A percentile compares a stretch with the other conserved stretches of the same genome.
phyloP scores from a whole-genome alignment of 495 filamentous ascomycete species.

The Neurospora cerealis region DNA sequence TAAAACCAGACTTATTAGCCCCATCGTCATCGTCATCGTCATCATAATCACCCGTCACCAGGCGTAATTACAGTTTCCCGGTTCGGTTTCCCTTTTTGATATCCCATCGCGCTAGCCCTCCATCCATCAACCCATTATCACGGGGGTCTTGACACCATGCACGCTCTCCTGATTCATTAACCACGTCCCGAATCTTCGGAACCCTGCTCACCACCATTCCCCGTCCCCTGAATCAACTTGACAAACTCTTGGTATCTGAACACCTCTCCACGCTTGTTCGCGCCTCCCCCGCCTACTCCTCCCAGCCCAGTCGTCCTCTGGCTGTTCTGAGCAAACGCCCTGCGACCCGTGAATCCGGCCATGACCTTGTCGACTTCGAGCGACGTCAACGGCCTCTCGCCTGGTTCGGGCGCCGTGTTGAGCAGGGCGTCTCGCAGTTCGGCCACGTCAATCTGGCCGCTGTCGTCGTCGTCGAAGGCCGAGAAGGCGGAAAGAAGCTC shows the following conservation, averaged over 20 bases:
- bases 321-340: slow-evolving; percentile 56
- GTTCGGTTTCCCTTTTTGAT: not conserved
- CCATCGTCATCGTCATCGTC: not conserved
- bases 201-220: slow-evolving; percentile 20
- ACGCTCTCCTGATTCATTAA: slow-evolving; percentile 2
- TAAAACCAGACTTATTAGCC: not conserved
- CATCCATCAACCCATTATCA: not conserved
- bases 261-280: slow-evolving; percentile 53
- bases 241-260: slow-evolving; percentile 77
- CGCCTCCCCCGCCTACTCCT: slow-evolving; percentile 17
- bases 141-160: not conserved
- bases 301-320: not conserved
- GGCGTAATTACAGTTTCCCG: not conserved
- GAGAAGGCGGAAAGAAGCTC: slow-evolving; percentile 82
- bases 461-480: slow-evolving; percentile 93
- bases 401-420: slow-evolving; percentile 67
- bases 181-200: slow-evolving; percentile 16
- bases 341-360: slow-evolving; percentile 70
- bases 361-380: slow-evolving; percentile 76
- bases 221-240: slow-evolving; percentile 40
- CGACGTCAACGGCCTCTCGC: slow-evolving; percentile 55
- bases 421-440: slow-evolving; percentile 78
- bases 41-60: not conserved
- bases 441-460: slow-evolving; percentile 75
- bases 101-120: not conserved